Evolutionary conservation across 345 rosid genomes (phyloP).

Genomic region (Dovyalis caffra): DNA sequence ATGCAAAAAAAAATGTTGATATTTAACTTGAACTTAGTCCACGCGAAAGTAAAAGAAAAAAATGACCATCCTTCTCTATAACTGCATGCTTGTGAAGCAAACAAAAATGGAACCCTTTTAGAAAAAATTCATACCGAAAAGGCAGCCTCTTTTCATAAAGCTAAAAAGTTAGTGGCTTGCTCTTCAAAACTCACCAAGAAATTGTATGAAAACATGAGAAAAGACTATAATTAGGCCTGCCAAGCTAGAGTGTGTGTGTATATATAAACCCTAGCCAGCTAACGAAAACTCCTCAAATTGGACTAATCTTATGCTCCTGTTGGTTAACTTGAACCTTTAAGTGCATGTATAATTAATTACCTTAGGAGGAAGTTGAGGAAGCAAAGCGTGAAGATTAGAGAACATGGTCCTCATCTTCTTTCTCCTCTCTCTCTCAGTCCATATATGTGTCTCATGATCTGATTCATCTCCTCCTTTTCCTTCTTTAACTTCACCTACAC

Average conservation of each 20-base stretch:
- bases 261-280: not conserved
- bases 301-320: not conserved
- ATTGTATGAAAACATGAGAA: not conserved
- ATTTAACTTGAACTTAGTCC: slow-evolving; percentile 1
- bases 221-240: not conserved
- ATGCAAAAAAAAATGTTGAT: not conserved
- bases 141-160: not conserved
- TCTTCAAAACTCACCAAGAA: not conserved
- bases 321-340: not conserved
- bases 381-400: slow-evolving; percentile 59
- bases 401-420: slow-evolving; percentile 85
- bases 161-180: not conserved
- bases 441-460: slow-evolving; percentile 60
- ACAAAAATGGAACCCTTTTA: not conserved
- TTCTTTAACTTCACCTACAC: slow-evolving; percentile 15
- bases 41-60: slow-evolving; percentile 10
- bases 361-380: slow-evolving; percentile 80
- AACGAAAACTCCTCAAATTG: not conserved
- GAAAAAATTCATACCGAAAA: not conserved
- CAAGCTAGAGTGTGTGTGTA: not conserved
- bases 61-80: not conserved
- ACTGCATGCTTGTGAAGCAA: not conserved
- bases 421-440: slow-evolving; percentile 80
- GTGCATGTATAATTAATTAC: slow-evolving; percentile 26
- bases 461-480: slow-evolving; percentile 29